Percentiles rank a stretch among this genome's conserved stretches.
Evolutionary conservation across 495 filamentous ascomycete genomes (phyloP).

Genomic region (Talaromyces ruber): DNA sequence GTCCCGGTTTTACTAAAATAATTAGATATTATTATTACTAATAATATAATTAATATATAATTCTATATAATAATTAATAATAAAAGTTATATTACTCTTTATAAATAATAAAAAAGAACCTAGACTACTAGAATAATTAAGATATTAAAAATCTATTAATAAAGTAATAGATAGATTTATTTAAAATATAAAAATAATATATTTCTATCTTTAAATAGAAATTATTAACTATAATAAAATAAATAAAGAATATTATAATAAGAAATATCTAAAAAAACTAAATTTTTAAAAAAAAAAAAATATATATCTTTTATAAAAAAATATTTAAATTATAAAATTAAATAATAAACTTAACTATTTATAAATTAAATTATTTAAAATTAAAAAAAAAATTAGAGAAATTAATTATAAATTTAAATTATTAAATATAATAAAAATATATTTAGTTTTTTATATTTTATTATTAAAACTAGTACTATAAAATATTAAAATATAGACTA

Average conservation of each 20-base stretch:
- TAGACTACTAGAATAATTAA: no score
- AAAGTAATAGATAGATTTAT: no score
- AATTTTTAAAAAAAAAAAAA: neutral
- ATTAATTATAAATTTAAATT: neutral
- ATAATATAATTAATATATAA: no score
- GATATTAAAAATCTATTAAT: no score
- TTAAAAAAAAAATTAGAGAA: conserved; percentile 3
- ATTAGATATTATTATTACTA: no score
- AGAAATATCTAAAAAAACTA: neutral
- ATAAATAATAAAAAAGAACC: no score
- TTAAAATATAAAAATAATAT: no score
- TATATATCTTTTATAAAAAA: neutral
- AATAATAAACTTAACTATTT: neutral
- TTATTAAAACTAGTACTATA: neutral
- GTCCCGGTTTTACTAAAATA: no score
- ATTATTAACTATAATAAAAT: no score
- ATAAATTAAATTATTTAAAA: neutral
- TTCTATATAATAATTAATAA: no score
- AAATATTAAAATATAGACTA: neutral
- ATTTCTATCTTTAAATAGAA: no score
- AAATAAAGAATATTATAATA: neutral
- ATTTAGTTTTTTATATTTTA: conserved; percentile 1
- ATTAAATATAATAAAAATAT: neutral
- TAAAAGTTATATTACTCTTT: no score
- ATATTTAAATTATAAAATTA: neutral